Base-by-base conservation (phyloP, 495 filamentous ascomycete genomes). In the Penicillium psychrofluorescens region DNA sequence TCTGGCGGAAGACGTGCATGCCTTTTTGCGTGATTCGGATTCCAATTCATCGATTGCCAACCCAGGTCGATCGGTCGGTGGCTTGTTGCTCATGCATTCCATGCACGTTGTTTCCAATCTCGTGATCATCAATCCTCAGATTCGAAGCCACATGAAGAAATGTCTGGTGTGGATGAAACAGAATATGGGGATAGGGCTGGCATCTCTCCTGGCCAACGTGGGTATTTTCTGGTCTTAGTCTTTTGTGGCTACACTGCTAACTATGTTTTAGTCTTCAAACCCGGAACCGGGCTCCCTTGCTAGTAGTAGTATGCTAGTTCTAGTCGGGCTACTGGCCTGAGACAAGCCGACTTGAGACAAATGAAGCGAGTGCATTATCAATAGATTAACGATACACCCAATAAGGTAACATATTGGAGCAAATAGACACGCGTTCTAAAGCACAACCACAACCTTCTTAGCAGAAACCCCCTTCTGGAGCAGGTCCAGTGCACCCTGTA, bases 391-490 rank as follows among this genome's bases (percentile, higher is more conserved):
- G 4, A 22, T 0, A 22, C 4, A 22, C 22, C 2, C 22, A 22
- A 22, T 22, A 22, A 22, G 1, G 1, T 22, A 6, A 22, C 22
- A 22, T 22, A 22, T 22, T 22, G 22, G 6, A 22, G 22, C 4
- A 3, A 4, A 22, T 22, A 22, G 6, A 22, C 22, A 3, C 22
- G 6, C 4, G 3, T 6, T 22, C 4, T 28, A 36, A 35, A 45
- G 29, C 28, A 45, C 66, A 12, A 75, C 68, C 4, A 73, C 65
- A 44, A 72, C 32, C 56, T 72, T 72, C 40, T 57, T 56, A 1
- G 62, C 64, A n/a, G 57, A 62, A 7, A 67, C 54, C 0, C 70
- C 72, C 28, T 60, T 53, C 14, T 43, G 47, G 29, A 58, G 42
- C 11, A 59, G 38, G 51, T 71, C 55, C 31, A 74, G 36, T 13